These are phyloP conservation scores for Syzygium malaccense DNA, from an alignment of 441 rosid species.

Conservation along the genomic window DNA sequence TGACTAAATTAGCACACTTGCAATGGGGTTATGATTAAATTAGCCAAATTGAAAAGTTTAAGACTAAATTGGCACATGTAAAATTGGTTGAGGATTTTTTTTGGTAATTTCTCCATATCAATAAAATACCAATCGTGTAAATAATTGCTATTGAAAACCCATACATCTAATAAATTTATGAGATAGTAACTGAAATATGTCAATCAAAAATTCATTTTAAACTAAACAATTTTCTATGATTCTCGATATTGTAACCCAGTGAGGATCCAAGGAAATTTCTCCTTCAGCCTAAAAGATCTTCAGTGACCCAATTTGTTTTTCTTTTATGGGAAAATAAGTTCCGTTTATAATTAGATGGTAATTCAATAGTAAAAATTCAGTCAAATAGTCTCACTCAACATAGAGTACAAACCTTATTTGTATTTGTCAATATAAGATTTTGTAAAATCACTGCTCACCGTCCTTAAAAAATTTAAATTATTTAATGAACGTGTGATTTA, in stretches of 20 bases:
- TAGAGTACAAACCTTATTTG: background rate
- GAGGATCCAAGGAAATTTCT: background rate
- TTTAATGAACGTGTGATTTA: too few species aligned
- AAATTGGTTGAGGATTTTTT: too few species aligned
- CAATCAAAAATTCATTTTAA: background rate
- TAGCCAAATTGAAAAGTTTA: too few species aligned
- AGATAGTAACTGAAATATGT: background rate
- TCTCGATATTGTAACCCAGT: background rate
- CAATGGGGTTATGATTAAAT: too few species aligned
- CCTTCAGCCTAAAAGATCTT: background rate
- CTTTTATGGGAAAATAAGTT: background rate
- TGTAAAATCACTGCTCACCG: fast-evolving
- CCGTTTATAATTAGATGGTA: background rate
- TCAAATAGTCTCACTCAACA: background rate
- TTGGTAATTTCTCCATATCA: too few species aligned
- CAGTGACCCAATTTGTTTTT: background rate
- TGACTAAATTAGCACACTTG: too few species aligned
- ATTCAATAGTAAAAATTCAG: background rate
- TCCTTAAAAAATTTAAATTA: too few species aligned
- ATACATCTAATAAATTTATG: background rate
- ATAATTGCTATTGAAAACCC: background rate
- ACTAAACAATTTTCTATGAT: background rate
- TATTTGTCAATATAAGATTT: background rate
- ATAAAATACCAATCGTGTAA: background rate
- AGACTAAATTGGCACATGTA: too few species aligned